phyloP scores from a whole-genome alignment of 805 yeast genomes.

The Barnettozyma vustinii region DNA sequence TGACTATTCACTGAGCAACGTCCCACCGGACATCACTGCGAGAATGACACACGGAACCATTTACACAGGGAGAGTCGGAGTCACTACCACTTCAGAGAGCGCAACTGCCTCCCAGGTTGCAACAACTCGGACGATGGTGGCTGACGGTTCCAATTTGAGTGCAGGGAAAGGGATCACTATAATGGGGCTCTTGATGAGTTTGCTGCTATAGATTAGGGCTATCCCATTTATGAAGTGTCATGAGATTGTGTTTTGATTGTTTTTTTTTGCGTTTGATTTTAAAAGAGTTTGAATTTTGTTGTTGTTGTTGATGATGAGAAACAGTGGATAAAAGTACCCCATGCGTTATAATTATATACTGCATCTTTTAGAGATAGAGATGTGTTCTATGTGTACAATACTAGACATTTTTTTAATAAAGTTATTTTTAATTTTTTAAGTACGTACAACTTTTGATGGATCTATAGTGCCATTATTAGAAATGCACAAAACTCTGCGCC shows the following conservation, averaged over 20 bases:
- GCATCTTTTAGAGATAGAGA: neutral
- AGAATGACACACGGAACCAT: conserved; percentile 10
- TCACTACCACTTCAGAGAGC: neutral
- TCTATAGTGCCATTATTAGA: neutral
- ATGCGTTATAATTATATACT: no score
- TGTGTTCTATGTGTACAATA: neutral
- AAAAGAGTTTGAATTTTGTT: neutral
- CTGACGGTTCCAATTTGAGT: neutral
- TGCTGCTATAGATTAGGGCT: neutral
- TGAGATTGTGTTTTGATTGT: neutral
- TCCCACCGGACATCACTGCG: conserved; percentile 14
- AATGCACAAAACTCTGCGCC: conserved; percentile 1
- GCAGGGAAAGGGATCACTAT: neutral
- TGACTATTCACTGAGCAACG: neutral
- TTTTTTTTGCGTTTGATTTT: neutral
- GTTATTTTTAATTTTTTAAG: no score
- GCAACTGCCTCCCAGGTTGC: neutral
- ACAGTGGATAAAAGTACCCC: no score
- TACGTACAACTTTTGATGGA: no score
- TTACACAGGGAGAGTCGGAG: conserved; percentile 8
- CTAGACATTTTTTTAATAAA: no score
- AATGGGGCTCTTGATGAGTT: neutral
- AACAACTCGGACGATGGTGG: neutral
- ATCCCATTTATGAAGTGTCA: neutral
- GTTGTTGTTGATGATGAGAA: neutral